Evolutionary conservation across 1,139 yeast species (phyloP).

Genomic region (Yamadazyma trypodendri): DNA sequence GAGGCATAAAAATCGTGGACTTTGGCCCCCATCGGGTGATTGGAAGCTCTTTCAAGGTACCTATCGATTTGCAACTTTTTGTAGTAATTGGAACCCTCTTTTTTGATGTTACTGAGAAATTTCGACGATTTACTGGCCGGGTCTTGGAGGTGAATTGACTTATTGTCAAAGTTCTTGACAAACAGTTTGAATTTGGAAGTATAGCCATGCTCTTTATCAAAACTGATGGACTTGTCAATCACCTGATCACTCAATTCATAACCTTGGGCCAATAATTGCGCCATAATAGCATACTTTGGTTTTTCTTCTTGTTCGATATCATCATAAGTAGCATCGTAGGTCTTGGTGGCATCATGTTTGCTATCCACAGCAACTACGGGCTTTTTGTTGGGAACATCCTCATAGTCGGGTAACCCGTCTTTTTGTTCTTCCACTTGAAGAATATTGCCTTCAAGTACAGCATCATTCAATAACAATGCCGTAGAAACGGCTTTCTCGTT

Average conservation of each 20-base stretch:
- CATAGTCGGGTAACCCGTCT: conserved; percentile 11
- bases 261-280: conserved; percentile 73
- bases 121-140: conserved; percentile 28
- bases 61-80: conserved; percentile 29
- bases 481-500: conserved; percentile 65
- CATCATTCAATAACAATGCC: conserved; percentile 72
- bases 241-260: conserved; percentile 64
- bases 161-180: conserved; percentile 52
- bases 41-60: conserved; percentile 37
- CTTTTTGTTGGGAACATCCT: conserved; percentile 8
- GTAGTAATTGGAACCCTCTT: conserved; percentile 15
- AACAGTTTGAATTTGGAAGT: conserved; percentile 57
- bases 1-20: conserved; percentile 38
- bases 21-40: conserved; percentile 36
- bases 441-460: conserved; percentile 62
- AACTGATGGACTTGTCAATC: conserved; percentile 56
- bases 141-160: conserved; percentile 57
- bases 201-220: conserved; percentile 66
- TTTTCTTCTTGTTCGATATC: conserved; percentile 75
- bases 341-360: conserved; percentile 20
- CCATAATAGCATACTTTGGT: conserved; percentile 74
- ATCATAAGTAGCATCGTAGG: conserved; percentile 35
- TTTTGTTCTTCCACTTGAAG: conserved; percentile 45
- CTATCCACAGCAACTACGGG: conserved; percentile 20
- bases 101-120: conserved; percentile 29